Conservation (phyloP, 1,284 basidiomycete species). For the Apiotrichum porosum region DNA sequence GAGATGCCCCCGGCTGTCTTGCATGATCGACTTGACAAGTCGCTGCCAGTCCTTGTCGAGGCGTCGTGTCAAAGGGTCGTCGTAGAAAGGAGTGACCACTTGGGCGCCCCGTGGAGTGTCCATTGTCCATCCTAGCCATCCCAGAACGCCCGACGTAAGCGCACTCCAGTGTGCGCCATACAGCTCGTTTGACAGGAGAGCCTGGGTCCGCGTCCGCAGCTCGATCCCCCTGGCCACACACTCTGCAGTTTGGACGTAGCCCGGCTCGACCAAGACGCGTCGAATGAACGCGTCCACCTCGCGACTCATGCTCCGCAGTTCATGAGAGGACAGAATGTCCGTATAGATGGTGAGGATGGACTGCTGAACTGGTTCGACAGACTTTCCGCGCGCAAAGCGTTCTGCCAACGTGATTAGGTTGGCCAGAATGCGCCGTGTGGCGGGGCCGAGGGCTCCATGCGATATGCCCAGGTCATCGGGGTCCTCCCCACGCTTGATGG, state of each 20-base stretch:
- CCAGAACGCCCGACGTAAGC: background rate
- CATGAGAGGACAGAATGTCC: background rate
- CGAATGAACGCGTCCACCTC: conserved; percentile 7
- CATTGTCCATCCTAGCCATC: conserved; percentile 2
- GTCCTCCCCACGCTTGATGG: background rate
- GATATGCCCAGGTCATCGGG: background rate
- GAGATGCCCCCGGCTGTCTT: background rate
- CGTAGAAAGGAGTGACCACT: background rate
- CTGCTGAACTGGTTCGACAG: conserved; percentile 4
- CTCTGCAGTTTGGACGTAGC: conserved; percentile 1
- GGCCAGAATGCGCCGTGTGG: conserved; percentile 1
- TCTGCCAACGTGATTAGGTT: conserved; percentile 7
- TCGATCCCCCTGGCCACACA: background rate
- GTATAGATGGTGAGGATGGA: conserved; percentile 10
- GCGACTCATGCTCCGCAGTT: background rate
- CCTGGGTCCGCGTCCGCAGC: background rate
- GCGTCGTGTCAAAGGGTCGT: conserved; percentile 8
- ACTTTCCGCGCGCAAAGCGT: conserved; percentile 9
- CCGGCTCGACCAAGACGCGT: conserved; percentile 4
- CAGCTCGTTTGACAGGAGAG: conserved; percentile 6
- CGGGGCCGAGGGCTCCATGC: no score
- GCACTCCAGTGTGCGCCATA: conserved; percentile 15
- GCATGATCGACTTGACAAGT: background rate
- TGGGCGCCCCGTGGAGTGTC: no score
- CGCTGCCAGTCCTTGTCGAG: background rate